These are phyloP conservation scores for Coniochaeta sp. DNA, from an alignment of 2,329 filamentous ascomycete species.

Conservation along the genomic window DNA sequence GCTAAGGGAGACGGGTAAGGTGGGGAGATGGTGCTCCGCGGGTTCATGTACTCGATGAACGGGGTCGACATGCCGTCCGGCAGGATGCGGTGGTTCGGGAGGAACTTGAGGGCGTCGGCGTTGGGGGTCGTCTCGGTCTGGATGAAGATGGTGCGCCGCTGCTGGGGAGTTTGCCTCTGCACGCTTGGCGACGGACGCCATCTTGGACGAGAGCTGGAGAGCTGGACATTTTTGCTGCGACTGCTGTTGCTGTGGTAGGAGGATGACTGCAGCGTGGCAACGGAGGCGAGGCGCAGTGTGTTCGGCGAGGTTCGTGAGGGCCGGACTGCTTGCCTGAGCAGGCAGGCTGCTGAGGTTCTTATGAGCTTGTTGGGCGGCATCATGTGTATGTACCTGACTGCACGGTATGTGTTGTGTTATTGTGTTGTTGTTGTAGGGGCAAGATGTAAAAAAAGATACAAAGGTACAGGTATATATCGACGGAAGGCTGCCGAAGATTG, in stretches of 20 bases:
- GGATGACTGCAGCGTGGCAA: conserved; percentile 16
- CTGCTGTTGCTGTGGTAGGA: background rate
- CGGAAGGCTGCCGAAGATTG: background rate
- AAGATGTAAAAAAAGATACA: background rate
- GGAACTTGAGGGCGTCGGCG: conserved; percentile 91
- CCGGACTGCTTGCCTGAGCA: background rate
- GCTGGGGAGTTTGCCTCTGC: background rate
- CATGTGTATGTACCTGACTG: background rate
- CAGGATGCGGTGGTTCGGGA: conserved; percentile 81
- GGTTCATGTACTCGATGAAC: conserved; percentile 87
- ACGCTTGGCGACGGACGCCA: background rate
- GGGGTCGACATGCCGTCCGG: conserved; percentile 65
- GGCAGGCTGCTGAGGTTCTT: conserved; percentile 6
- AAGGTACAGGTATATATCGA: background rate
- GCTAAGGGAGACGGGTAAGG: conserved; percentile 89
- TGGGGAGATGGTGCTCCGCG: conserved; percentile 79
- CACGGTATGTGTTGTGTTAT: background rate
- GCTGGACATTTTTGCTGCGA: background rate
- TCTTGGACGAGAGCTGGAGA: background rate
- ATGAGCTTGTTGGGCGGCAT: conserved; percentile 18
- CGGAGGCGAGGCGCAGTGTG: conserved; percentile 10
- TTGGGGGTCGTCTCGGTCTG: conserved; percentile 95
- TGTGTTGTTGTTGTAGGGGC: background rate
- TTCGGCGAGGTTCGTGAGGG: background rate
- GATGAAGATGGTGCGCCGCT: conserved; percentile 80